These are phyloP conservation scores for Cryptosporidium xiaoi DNA, from an alignment of 169 alveolate species.

Conservation along the genomic window DNA sequence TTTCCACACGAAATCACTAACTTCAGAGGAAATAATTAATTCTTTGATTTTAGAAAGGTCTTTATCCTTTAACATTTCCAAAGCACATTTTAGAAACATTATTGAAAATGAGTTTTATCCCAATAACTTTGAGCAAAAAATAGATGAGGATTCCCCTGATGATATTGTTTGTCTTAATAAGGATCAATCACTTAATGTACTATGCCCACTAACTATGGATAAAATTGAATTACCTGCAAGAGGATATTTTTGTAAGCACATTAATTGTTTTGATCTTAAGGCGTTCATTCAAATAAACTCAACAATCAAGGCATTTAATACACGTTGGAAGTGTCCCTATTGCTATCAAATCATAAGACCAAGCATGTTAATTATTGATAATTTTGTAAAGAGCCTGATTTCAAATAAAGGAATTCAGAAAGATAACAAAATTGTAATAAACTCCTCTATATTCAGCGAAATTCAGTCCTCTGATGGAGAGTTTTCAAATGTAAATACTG, in stretches of 20 bases:
- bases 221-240: slow-evolving; percentile 89
- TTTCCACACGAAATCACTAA: slow-evolving; percentile 21
- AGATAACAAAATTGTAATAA: slow-evolving; percentile 47
- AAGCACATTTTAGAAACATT: slow-evolving; percentile 23
- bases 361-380: slow-evolving; percentile 86
- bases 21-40: slow-evolving; percentile 13
- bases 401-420: slow-evolving; percentile 60
- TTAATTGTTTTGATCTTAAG: slow-evolving; percentile 91
- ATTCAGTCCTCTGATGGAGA: neutral
- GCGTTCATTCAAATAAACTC: slow-evolving; percentile 88
- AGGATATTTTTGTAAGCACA: slow-evolving; percentile 89
- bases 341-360: slow-evolving; percentile 89
- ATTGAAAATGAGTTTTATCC: slow-evolving; percentile 7
- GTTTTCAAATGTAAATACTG: neutral
- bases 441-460: neutral
- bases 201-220: slow-evolving; percentile 77
- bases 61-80: slow-evolving; percentile 18
- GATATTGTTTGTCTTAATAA: slow-evolving; percentile 63
- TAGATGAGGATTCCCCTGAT: slow-evolving; percentile 31
- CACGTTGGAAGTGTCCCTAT: slow-evolving; percentile 93
- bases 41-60: slow-evolving; percentile 20
- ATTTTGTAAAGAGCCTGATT: slow-evolving; percentile 82
- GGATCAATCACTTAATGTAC: slow-evolving; percentile 30
- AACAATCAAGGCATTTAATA: slow-evolving; percentile 90
- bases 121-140: neutral